Conservation (phyloP, 495 filamentous ascomycete genomes). For the Penicillium cinerascens region DNA sequence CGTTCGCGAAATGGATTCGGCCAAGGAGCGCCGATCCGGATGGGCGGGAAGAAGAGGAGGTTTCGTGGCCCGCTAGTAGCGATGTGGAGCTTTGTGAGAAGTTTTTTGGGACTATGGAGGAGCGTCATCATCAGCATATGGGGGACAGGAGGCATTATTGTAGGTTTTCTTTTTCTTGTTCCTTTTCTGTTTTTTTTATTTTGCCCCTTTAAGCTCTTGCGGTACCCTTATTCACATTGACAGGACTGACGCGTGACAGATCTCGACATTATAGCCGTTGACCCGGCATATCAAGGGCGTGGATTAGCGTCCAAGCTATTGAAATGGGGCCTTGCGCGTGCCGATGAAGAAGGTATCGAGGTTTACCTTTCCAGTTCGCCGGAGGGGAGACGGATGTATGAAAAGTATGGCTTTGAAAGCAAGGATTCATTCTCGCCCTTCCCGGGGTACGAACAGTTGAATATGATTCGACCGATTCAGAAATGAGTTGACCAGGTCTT, state of each 20-base stretch:
- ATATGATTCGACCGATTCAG: constrained; percentile 19
- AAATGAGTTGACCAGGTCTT: neutral
- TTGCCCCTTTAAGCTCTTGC: neutral
- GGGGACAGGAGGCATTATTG: constrained; percentile 24
- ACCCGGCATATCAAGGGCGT: constrained; percentile 35
- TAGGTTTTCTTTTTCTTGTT: constrained; percentile 10
- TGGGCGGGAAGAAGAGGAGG: neutral
- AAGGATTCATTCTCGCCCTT: constrained; percentile 15
- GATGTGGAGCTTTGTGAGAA: constrained; percentile 18
- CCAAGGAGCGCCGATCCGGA: constrained; percentile 9
- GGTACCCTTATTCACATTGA: neutral
- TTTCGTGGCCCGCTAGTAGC: constrained; percentile 14
- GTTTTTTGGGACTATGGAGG: constrained; percentile 26
- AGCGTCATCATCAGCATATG: constrained; percentile 20
- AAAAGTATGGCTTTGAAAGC: constrained; percentile 30
- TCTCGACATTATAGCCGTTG: constrained; percentile 34
- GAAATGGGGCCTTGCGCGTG: constrained; percentile 39
- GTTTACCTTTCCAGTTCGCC: constrained; percentile 33
- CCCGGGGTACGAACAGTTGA: constrained; percentile 16
- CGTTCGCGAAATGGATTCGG: constrained; percentile 26
- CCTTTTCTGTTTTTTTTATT: neutral
- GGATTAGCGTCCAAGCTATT: constrained; percentile 38
- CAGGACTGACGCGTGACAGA: constrained; percentile 17
- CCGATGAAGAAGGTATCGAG: constrained; percentile 37
- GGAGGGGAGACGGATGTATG: constrained; percentile 29